Base-by-base conservation (phyloP, 768 basidiomycete genomes). In the Trametes villosa region DNA sequence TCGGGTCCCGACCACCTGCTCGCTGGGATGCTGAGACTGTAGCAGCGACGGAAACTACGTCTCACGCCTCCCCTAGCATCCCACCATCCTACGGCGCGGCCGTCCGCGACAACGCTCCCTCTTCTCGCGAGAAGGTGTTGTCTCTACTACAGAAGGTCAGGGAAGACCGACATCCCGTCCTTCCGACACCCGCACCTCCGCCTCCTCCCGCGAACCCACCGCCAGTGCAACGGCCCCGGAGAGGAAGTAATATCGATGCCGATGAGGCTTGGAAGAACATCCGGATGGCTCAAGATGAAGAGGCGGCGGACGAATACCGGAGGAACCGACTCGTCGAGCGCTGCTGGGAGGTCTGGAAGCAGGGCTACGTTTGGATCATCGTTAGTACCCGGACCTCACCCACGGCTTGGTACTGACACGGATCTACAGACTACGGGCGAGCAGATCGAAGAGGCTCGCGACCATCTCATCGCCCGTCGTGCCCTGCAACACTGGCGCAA, bases 201-300 rank as follows among this genome's bases (percentile, higher is more conserved):
- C 31, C 18, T 27, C 49, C 30, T 50, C 42, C 27, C 1, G 50
- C 45, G 38, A 49, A 50, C 11, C 33, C 57, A 29, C 53, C 49
- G 13, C 60, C 62, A 52, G 57, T 61, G 8, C 71, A 78, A 48
- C 45, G 52, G 22, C 79, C 77, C 62, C 78, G 79, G 27, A 81
- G 75, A 64, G 80, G 77, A 13, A 83, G 77, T 64, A 75, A 79
- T n/a, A 72, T 86, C 20, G 86, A 89, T 66, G 84, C 88, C 68
- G 84, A 88, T 55, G 87, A 90, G 58, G 87, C 87, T 0, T 94
- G 91, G 89, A 86, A 86, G 65, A 90, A 86, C 63, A 86, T 92
- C 33, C 80, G 82, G 68, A 83, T 88, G 79, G 80, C 83, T 46
- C 83, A 84, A 66, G 85, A 91, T 64, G 87, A 92, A 68, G 77